Conservation (phyloP, 257 asterid genomes). For the Mitragyna speciosa region DNA sequence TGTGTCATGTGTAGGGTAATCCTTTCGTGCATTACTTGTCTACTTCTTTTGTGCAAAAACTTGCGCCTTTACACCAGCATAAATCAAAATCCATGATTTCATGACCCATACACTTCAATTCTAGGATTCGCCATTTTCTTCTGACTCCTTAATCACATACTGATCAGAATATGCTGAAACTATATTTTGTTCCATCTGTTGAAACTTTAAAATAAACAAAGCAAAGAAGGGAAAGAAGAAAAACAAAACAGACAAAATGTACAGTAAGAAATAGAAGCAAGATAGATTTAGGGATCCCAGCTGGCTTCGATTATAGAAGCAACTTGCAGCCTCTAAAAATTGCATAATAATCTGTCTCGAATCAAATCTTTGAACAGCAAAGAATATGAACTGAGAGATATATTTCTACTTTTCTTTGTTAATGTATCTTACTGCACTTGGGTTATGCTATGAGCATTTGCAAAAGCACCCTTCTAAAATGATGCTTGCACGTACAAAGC, state of each 20-base stretch:
- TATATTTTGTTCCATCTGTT: background rate
- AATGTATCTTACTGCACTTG: background rate
- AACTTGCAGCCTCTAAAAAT: background rate
- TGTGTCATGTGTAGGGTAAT: too few relatives aligned
- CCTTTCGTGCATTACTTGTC: too few relatives aligned
- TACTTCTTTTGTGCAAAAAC: too few relatives aligned
- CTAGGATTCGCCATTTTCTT: background rate
- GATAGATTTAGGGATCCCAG: too few relatives aligned
- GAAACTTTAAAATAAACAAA: background rate
- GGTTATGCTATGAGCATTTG: background rate
- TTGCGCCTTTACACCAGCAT: too few relatives aligned
- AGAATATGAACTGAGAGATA: background rate
- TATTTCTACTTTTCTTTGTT: background rate
- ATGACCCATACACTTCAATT: background rate
- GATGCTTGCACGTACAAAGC: background rate
- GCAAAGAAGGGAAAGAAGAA: too few relatives aligned
- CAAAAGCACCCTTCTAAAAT: background rate
- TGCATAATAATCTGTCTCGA: background rate
- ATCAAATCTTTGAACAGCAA: slow-evolving; percentile 6
- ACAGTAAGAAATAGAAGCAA: background rate
- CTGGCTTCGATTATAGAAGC: background rate
- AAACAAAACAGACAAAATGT: background rate
- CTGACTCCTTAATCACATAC: background rate
- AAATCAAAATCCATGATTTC: too few relatives aligned
- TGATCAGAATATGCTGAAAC: background rate